Evolutionary conservation across 2,329 filamentous ascomycete species (phyloP).

Genomic region (Pseudodiploospora longispora): DNA sequence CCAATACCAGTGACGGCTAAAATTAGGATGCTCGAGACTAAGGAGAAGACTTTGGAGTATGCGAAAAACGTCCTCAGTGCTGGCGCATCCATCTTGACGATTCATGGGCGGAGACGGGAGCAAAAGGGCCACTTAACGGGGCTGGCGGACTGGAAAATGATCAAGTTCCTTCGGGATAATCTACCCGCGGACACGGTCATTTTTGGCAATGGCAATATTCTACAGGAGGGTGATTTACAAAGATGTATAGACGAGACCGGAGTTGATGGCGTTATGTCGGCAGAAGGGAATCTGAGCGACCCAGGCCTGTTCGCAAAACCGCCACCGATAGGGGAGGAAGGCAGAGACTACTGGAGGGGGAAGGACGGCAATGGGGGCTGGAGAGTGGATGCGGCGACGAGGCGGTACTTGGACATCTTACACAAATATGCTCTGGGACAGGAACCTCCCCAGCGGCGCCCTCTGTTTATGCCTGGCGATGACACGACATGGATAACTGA

Average conservation of each 20-base stretch:
- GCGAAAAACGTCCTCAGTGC: constrained; percentile 79
- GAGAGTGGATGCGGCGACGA: constrained; percentile 76
- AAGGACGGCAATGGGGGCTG: constrained; percentile 74
- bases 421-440: constrained; percentile 65
- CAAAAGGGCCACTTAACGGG: constrained; percentile 96
- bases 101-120: constrained; percentile 81
- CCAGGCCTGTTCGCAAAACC: constrained; percentile 73
- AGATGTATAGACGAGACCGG: constrained; percentile 74
- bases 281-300: constrained; percentile 90
- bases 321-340: constrained; percentile 56
- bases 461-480: constrained; percentile 63
- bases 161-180: constrained; percentile 73
- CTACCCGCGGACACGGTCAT: constrained; percentile 83
- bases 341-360: constrained; percentile 80
- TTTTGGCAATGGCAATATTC: constrained; percentile 92
- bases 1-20: constrained; percentile 87
- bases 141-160: constrained; percentile 81
- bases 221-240: constrained; percentile 71
- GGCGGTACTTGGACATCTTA: constrained; percentile 86
- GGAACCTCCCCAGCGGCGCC: constrained; percentile 57
- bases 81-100: constrained; percentile 86
- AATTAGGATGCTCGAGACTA: constrained; percentile 81
- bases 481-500: constrained; percentile 38
- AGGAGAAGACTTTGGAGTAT: constrained; percentile 80
- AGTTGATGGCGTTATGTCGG: constrained; percentile 90